phyloP scores from a whole-genome alignment of 352 stramenopile genomes.

The Globisporangium uncinulatum region DNA sequence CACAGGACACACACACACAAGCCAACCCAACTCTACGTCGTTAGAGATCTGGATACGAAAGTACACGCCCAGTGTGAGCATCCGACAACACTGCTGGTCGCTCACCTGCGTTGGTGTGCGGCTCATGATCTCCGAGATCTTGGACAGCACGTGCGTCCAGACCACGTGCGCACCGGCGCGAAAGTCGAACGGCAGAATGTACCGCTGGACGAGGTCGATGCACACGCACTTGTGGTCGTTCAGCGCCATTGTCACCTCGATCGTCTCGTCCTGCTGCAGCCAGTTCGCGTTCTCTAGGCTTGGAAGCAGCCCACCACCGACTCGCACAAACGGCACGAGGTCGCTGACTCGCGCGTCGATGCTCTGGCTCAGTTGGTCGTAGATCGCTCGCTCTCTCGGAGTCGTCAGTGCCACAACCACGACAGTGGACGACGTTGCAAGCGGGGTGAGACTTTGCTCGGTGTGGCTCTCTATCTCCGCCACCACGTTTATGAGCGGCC shows the following conservation, averaged over 20 bases:
- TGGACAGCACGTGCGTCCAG: constrained; percentile 22
- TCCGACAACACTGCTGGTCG: background rate
- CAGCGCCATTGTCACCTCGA: constrained; percentile 25
- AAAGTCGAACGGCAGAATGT: constrained; percentile 12
- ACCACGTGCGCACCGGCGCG: constrained; percentile 20
- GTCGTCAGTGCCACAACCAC: background rate
- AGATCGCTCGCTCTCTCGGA: constrained; percentile 19
- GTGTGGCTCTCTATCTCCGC: constrained; percentile 1
- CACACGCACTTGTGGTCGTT: constrained; percentile 33
- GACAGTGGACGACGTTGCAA: background rate
- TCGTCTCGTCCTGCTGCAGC: constrained; percentile 1
- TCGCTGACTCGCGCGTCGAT: constrained; percentile 15
- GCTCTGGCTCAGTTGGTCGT: constrained; percentile 18
- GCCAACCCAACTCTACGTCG: too few relatives aligned
- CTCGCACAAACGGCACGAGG: constrained; percentile 12
- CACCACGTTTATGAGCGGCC: constrained; percentile 8
- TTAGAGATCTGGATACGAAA: too few relatives aligned
- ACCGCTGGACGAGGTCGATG: constrained; percentile 20
- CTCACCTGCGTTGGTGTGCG: constrained; percentile 10
- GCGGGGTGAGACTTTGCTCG: background rate
- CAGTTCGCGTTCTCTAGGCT: constrained; percentile 6
- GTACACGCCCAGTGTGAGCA: too few relatives aligned
- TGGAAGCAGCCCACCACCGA: constrained; percentile 15
- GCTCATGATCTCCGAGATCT: constrained; percentile 25
- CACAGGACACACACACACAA: too few relatives aligned